phyloP scores from a whole-genome alignment of 805 yeast genomes.

The Ogataea trehaloabstinens region DNA sequence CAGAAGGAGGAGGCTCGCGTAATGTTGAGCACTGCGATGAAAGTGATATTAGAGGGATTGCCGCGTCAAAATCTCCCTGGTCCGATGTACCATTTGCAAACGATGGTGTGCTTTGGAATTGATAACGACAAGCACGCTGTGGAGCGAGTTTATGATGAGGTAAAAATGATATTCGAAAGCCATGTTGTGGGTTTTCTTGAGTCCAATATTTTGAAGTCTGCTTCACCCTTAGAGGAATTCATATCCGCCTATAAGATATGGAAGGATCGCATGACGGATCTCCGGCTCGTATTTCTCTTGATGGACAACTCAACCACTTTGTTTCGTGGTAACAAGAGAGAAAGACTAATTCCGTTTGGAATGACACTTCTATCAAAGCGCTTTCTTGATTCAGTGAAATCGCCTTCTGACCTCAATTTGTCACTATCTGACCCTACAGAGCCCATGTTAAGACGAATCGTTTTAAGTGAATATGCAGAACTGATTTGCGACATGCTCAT shows the following conservation, averaged over 20 bases:
- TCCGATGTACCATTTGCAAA: constrained; percentile 11
- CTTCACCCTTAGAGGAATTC: constrained; percentile 5
- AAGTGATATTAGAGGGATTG: constrained; percentile 12
- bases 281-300: constrained; percentile 11
- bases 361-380: constrained; percentile 7
- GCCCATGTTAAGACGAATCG: constrained; percentile 6
- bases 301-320: constrained; percentile 18
- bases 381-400: constrained; percentile 8
- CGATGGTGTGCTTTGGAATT: constrained; percentile 7
- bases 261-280: constrained; percentile 9
- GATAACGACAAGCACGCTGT: constrained; percentile 9
- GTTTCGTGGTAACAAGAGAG: constrained; percentile 1
- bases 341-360: constrained; percentile 9
- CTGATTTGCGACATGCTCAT: constrained; percentile 1
- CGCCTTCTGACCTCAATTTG: constrained; percentile 2
- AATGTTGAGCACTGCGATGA: constrained; percentile 7
- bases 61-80: constrained; percentile 7
- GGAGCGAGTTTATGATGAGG: constrained; percentile 6
- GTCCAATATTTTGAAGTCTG: not conserved
- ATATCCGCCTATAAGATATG: constrained; percentile 10
- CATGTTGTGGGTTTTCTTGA: constrained; percentile 9
- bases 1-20: constrained; percentile 1
- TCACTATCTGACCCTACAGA: constrained; percentile 13
- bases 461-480: constrained; percentile 11
- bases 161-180: constrained; percentile 8